Conservation (phyloP, 331 rosid genomes). For the Quercus lobata region DNA sequence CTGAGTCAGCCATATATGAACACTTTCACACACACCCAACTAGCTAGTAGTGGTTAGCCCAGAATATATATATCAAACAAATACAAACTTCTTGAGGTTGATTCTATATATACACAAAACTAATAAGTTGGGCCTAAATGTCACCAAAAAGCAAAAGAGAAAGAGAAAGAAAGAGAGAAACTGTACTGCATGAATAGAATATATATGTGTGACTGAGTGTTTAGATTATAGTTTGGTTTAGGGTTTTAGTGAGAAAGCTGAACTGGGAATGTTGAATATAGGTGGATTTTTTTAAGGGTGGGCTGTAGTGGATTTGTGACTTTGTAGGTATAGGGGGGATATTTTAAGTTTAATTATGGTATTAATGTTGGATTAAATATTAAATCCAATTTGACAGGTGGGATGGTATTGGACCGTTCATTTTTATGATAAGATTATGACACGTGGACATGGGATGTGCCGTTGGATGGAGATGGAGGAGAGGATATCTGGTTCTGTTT, state of each 20-base stretch:
- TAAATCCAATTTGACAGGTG: slow-evolving; percentile 5
- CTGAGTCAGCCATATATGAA: slow-evolving; percentile 46
- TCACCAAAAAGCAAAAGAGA: too few species aligned
- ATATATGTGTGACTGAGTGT: too few species aligned
- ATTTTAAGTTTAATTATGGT: background rate
- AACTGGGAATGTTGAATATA: background rate
- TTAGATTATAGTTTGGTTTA: background rate
- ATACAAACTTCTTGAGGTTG: background rate
- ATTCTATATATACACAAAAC: background rate
- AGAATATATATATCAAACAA: background rate
- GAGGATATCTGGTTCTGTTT: background rate
- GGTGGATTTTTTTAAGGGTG: too few species aligned
- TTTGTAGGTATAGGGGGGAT: background rate
- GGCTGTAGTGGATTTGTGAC: background rate
- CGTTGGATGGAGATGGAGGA: background rate
- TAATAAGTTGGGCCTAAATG: too few species aligned
- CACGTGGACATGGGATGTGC: background rate
- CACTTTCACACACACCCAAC: background rate
- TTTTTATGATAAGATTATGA: slow-evolving; percentile 17
- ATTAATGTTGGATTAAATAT: background rate
- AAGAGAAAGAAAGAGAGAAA: too few species aligned
- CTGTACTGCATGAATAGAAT: too few species aligned
- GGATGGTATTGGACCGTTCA: slow-evolving; percentile 13
- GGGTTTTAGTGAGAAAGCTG: background rate
- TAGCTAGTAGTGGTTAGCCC: background rate